Evolutionary conservation across 768 basidiomycete species (phyloP).

Genomic region (Rhodocollybia butyracea): DNA sequence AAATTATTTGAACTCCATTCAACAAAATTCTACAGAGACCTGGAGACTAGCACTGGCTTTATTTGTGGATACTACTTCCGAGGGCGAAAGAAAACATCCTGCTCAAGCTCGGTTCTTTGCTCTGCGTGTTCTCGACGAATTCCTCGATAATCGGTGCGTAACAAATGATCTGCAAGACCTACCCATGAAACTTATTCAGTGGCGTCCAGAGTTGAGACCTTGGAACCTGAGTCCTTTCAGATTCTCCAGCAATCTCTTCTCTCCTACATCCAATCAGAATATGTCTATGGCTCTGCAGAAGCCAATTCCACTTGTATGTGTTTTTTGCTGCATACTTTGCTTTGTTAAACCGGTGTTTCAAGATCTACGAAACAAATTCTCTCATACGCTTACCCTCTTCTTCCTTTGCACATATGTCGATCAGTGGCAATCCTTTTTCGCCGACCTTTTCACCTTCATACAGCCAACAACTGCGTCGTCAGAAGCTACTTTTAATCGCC

Average conservation of each 20-base stretch:
- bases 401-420: conserved; percentile 85
- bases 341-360: conserved; percentile 11
- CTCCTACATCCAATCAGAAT: conserved; percentile 85
- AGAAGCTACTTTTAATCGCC: conserved; percentile 67
- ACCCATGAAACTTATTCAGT: background rate
- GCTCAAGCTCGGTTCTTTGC: conserved; percentile 78
- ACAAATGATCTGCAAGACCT: background rate
- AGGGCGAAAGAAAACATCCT: conserved; percentile 66
- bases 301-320: conserved; percentile 75
- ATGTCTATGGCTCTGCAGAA: conserved; percentile 82
- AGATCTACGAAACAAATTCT: conserved; percentile 95
- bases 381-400: conserved; percentile 84
- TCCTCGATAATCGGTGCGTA: conserved; percentile 77
- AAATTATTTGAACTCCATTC: conserved; percentile 74
- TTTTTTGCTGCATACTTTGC: conserved; percentile 5
- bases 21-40: conserved; percentile 67
- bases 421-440: conserved; percentile 85
- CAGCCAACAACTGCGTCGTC: conserved; percentile 55
- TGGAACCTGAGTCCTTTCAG: conserved; percentile 68
- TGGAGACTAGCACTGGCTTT: conserved; percentile 82
- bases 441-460: conserved; percentile 72
- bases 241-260: conserved; percentile 75
- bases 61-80: conserved; percentile 59
- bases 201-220: conserved; percentile 51
- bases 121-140: conserved; percentile 76